Evolutionary conservation across 2,329 filamentous ascomycete genomes (phyloP).

Genomic region (Penicillium sp.): DNA sequence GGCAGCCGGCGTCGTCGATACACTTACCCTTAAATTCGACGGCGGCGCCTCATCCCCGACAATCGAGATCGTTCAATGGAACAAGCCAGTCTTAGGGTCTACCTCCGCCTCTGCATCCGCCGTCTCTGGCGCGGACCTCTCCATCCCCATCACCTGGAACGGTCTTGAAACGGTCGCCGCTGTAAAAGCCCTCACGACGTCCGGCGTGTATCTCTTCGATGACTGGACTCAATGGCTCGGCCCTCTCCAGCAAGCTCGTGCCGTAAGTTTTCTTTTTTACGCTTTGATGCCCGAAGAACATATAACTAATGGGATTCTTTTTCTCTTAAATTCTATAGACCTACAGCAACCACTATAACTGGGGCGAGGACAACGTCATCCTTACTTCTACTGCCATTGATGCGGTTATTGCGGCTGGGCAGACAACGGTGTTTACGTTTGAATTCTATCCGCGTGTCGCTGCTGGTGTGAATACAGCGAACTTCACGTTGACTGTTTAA

Average conservation of each 20-base stretch:
- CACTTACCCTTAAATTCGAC: conserved; percentile 59
- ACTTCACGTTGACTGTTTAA: conserved; percentile 54
- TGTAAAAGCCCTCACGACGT: conserved; percentile 55
- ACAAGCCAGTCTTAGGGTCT: conserved; percentile 45
- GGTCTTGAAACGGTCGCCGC: conserved; percentile 58
- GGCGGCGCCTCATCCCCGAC: conserved; percentile 51
- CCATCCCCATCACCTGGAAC: conserved; percentile 58
- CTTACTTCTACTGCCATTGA: conserved; percentile 53
- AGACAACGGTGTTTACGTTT: conserved; percentile 56
- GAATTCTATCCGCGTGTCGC: conserved; percentile 60
- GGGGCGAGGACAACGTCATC: conserved; percentile 53
- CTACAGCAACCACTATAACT: conserved; percentile 58
- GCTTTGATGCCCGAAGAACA: neutral
- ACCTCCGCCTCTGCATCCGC: conserved; percentile 37
- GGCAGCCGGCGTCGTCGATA: conserved; percentile 53
- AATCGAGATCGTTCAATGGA: conserved; percentile 60
- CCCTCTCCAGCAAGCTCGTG: conserved; percentile 54
- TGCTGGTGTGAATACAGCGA: conserved; percentile 51
- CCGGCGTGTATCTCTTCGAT: conserved; percentile 59
- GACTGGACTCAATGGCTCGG: conserved; percentile 62
- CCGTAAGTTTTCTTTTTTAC: conserved; percentile 31
- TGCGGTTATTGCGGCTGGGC: conserved; percentile 52
- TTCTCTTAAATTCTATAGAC: conserved; percentile 39
- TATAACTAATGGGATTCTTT: neutral
- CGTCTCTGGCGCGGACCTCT: conserved; percentile 46